These are phyloP conservation scores for Phaeosphaeriaceae sp. DNA, from an alignment of 2,329 filamentous ascomycete genomes.

Conservation along the genomic window DNA sequence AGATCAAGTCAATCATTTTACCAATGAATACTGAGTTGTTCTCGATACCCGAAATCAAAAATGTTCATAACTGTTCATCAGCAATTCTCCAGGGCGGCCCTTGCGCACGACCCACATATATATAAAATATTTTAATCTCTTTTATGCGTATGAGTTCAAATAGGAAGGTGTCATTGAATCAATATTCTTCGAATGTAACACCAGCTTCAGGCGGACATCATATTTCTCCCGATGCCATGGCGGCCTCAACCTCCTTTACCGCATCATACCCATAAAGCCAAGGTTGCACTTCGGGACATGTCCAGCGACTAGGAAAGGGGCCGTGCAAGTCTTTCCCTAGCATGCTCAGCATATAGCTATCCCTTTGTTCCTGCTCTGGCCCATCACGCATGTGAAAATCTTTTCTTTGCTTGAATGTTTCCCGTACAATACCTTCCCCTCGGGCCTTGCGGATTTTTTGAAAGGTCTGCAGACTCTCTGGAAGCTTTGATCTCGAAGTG, in stretches of 20 bases:
- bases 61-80: too few species aligned
- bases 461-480: slow-evolving; percentile 53
- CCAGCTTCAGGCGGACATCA: too few species aligned
- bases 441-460: slow-evolving; percentile 56
- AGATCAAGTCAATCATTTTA: too few species aligned
- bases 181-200: too few species aligned
- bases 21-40: too few species aligned
- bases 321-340: slow-evolving; percentile 57
- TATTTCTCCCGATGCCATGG: slow-evolving; percentile 5
- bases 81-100: too few species aligned
- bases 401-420: slow-evolving; percentile 62
- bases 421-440: slow-evolving; percentile 63
- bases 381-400: slow-evolving; percentile 57
- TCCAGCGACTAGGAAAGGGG: slow-evolving; percentile 69
- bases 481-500: slow-evolving; percentile 27
- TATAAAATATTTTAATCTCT: too few species aligned
- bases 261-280: slow-evolving; percentile 48
- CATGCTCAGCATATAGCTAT: slow-evolving; percentile 63
- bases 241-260: slow-evolving; percentile 35
- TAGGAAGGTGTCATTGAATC: too few species aligned
- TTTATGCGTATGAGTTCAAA: too few species aligned
- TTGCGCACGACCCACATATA: too few species aligned
- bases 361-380: slow-evolving; percentile 63
- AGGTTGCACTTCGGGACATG: slow-evolving; percentile 43
- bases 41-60: too few species aligned